Percentiles rank a stretch among this genome's conserved stretches.
Conservation (phyloP, 768 basidiomycete species). For the Mycena galopus region DNA sequence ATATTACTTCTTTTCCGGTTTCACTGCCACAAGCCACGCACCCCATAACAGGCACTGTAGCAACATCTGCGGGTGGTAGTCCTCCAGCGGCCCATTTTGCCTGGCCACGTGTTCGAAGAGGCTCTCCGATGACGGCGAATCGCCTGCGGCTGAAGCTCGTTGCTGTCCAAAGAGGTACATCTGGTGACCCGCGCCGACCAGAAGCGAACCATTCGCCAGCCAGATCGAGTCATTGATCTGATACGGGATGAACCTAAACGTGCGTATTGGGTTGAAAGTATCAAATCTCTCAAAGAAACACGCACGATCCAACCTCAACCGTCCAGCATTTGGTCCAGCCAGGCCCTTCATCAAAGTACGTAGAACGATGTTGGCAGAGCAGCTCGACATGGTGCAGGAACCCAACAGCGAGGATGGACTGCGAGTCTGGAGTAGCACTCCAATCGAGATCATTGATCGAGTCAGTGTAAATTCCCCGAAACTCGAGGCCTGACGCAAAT, state of each 20-base stretch:
- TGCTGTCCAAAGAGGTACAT: conserved; percentile 82
- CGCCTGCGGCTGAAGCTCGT: conserved; percentile 33
- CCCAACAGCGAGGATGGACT: conserved; percentile 93
- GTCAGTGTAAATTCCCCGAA: conserved; percentile 71
- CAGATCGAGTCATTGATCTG: conserved; percentile 93
- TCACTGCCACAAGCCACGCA: conserved; percentile 49
- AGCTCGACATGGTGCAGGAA: conserved; percentile 84
- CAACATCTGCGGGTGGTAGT: conserved; percentile 95
- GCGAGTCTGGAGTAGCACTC: conserved; percentile 91
- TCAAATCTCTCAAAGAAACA: conserved; percentile 11
- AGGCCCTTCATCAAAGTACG: conserved; percentile 86
- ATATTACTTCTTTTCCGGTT: background rate
- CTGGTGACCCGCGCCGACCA: conserved; percentile 87
- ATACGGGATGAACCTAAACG: conserved; percentile 77
- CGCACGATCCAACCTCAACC: conserved; percentile 79
- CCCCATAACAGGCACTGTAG: conserved; percentile 95
- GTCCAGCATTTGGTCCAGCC: conserved; percentile 82
- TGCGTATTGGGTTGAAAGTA: background rate
- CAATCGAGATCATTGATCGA: conserved; percentile 89
- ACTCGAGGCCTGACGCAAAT: conserved; percentile 92
- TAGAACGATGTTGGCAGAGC: conserved; percentile 94
- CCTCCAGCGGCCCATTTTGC: conserved; percentile 87
- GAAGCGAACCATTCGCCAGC: conserved; percentile 85
- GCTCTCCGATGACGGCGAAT: conserved; percentile 51
- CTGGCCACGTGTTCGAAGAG: conserved; percentile 88